phyloP scores from a whole-genome alignment of 1,284 basidiomycete genomes.

The Trametes sp. region DNA sequence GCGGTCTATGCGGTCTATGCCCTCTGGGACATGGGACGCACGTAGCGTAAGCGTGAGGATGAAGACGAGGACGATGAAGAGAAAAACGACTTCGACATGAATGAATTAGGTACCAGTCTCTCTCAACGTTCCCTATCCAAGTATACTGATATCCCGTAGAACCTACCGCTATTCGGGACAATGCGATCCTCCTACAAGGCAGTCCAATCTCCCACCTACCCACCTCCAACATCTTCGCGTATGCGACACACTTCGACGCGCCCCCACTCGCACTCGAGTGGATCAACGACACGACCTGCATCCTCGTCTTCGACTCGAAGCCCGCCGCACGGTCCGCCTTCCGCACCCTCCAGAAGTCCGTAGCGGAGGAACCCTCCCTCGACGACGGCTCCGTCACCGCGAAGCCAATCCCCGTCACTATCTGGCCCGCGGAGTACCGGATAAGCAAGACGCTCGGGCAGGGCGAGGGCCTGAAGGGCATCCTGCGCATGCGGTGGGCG shows the following conservation, averaged over 20 bases:
- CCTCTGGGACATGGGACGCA: neutral
- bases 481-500: constrained; percentile 77
- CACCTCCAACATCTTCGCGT: constrained; percentile 77
- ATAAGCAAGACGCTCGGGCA: constrained; percentile 73
- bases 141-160: constrained; percentile 39
- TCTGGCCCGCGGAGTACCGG: constrained; percentile 82
- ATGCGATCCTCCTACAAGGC: constrained; percentile 77
- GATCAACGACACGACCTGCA: constrained; percentile 81
- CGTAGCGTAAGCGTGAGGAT: constrained; percentile 65
- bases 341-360: constrained; percentile 56
- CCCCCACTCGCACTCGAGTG: constrained; percentile 77
- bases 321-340: constrained; percentile 60
- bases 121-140: constrained; percentile 37
- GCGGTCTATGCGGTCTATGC: neutral
- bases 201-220: constrained; percentile 72
- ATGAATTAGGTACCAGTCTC: constrained; percentile 42
- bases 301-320: constrained; percentile 72
- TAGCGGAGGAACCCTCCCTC: constrained; percentile 55
- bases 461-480: constrained; percentile 67
- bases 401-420: constrained; percentile 68
- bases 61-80: constrained; percentile 46
- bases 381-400: constrained; percentile 65
- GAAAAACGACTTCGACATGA: no score
- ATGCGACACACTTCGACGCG: constrained; percentile 75
- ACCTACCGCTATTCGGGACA: constrained; percentile 56